These are phyloP conservation scores for Craspedostauros australis DNA, from an alignment of 108 stramenopile genomes.

Conservation along the genomic window DNA sequence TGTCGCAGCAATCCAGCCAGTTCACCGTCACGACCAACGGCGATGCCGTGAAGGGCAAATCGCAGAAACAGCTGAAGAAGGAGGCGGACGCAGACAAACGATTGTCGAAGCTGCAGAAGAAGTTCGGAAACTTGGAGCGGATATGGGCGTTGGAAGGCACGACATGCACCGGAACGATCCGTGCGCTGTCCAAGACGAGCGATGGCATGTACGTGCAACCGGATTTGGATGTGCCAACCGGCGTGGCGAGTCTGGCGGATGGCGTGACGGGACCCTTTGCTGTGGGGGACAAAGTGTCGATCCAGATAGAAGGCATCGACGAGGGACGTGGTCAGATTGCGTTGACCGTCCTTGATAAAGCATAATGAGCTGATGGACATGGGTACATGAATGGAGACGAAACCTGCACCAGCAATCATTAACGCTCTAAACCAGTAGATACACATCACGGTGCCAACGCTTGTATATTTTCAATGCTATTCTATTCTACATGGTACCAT, in stretches of 20 bases:
- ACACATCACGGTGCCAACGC: no score
- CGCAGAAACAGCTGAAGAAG: constrained; percentile 54
- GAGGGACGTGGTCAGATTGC: constrained; percentile 71
- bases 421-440: no score
- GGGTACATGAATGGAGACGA: no score
- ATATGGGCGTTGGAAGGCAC: constrained; percentile 41
- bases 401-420: no score
- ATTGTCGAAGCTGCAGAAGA: constrained; percentile 23
- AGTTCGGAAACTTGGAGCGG: constrained; percentile 28
- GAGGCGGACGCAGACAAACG: constrained; percentile 38
- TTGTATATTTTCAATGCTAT: no score
- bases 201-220: constrained; percentile 83
- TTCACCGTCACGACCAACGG: constrained; percentile 63
- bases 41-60: constrained; percentile 40
- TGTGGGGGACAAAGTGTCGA: constrained; percentile 56
- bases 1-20: constrained; percentile 65
- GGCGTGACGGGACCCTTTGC: constrained; percentile 9
- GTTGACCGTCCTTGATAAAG: constrained; percentile 39
- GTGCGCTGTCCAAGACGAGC: constrained; percentile 68
- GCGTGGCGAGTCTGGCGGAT: constrained; percentile 36
- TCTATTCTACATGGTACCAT: no score
- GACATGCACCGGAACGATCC: constrained; percentile 62
- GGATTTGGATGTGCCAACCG: constrained; percentile 48
- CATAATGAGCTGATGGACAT: no score
- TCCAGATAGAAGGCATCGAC: constrained; percentile 72